These are phyloP conservation scores for Calonectria pseudoturangicola DNA, from an alignment of 2,329 filamentous ascomycete species.

Conservation along the genomic window DNA sequence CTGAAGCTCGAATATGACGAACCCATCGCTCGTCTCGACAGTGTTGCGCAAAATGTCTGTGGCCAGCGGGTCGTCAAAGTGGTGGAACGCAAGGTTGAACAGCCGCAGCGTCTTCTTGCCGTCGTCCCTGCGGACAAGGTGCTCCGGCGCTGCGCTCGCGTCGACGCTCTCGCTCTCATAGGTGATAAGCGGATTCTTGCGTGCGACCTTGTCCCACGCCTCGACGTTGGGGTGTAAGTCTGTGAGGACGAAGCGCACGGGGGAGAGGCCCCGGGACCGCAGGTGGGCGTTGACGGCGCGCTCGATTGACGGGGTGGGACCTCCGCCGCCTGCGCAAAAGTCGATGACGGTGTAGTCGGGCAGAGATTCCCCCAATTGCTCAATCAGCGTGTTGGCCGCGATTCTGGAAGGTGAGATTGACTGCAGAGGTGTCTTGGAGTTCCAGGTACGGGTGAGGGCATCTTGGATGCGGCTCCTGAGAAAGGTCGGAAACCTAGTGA, in stretches of 20 bases:
- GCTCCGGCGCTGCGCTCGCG: slow-evolving; percentile 75
- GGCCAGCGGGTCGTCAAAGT: slow-evolving; percentile 81
- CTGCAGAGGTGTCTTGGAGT: slow-evolving; percentile 75
- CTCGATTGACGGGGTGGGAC: slow-evolving; percentile 80
- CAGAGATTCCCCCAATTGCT: slow-evolving; percentile 67
- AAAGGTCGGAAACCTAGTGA: slow-evolving; percentile 77
- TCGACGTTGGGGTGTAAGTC: slow-evolving; percentile 79
- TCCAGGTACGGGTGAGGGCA: slow-evolving; percentile 79
- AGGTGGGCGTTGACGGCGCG: slow-evolving; percentile 71
- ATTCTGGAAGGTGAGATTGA: slow-evolving; percentile 74
- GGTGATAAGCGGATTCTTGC: slow-evolving; percentile 72
- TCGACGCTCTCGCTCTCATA: slow-evolving; percentile 79
- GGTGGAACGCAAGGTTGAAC: slow-evolving; percentile 86
- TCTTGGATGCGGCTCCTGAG: slow-evolving; percentile 79
- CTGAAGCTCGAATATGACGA: slow-evolving; percentile 86
- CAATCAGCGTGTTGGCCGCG: slow-evolving; percentile 74
- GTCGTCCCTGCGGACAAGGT: slow-evolving; percentile 63
- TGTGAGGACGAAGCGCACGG: slow-evolving; percentile 77
- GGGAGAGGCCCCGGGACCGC: slow-evolving; percentile 46
- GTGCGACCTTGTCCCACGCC: slow-evolving; percentile 74
- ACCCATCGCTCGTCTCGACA: slow-evolving; percentile 78
- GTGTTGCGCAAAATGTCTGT: slow-evolving; percentile 78
- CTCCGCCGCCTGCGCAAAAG: slow-evolving; percentile 85
- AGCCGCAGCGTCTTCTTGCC: slow-evolving; percentile 77
- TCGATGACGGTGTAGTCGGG: slow-evolving; percentile 80